Percentiles rank a stretch among this genome's conserved stretches.
These are phyloP conservation scores for Solanum corneliomulleri DNA, from an alignment of 257 asterid genomes.

Conservation along the genomic window DNA sequence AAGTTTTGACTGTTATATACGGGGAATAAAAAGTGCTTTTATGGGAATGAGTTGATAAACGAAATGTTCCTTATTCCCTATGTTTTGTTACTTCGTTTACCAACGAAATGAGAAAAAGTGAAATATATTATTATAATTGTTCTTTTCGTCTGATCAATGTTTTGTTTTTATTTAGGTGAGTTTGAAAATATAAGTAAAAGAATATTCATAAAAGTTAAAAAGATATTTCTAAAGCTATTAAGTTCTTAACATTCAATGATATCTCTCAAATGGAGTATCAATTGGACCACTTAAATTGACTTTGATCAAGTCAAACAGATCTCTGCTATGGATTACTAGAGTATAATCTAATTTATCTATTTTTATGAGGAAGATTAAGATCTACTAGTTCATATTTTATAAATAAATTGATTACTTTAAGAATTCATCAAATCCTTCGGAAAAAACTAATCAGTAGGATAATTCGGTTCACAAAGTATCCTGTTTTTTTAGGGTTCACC, in stretches of 20 bases:
- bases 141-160: background rate
- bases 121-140: background rate
- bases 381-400: background rate
- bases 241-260: background rate
- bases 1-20: background rate
- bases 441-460: background rate
- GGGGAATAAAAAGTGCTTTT: background rate
- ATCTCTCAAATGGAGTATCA: background rate
- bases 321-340: background rate
- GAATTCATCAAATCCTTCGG: background rate
- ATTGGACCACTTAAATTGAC: background rate
- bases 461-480: too few species aligned
- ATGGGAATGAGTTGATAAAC: too few species aligned
- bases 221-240: background rate
- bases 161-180: background rate
- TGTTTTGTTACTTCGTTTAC: too few species aligned
- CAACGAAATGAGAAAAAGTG: background rate
- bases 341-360: background rate
- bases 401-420: background rate
- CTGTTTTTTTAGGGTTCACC: background rate
- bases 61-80: too few species aligned
- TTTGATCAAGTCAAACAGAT: background rate
- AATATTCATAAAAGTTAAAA: background rate
- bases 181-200: background rate
- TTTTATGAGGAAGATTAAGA: background rate